A percentile compares a stretch with the other conserved stretches of the same genome.
These are phyloP conservation scores for Neurospora cerealis DNA, from an alignment of 495 filamentous ascomycete species.

Conservation along the genomic window DNA sequence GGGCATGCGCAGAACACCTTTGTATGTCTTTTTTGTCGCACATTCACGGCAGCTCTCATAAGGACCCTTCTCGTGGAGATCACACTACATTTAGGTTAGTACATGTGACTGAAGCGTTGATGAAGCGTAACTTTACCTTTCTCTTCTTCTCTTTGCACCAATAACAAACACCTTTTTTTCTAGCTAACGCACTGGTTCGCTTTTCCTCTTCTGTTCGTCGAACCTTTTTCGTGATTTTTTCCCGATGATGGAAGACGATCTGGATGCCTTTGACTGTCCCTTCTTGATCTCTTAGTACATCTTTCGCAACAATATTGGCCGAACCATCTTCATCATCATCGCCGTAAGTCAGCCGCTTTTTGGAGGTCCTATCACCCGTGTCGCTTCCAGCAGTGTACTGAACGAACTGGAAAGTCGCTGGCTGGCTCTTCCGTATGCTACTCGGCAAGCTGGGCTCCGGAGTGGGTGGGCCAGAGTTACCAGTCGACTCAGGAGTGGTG, in stretches of 20 bases:
- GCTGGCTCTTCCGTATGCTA: not conserved
- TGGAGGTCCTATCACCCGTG: constrained; percentile 1
- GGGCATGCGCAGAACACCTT: constrained; percentile 11
- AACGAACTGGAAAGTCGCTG: constrained; percentile 8
- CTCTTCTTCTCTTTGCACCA: constrained; percentile 19
- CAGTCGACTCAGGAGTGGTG: not conserved
- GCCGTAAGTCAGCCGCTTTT: constrained; percentile 9
- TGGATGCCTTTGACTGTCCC: not conserved
- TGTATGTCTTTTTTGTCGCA: constrained; percentile 10
- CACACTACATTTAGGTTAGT: constrained; percentile 12
- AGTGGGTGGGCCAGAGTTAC: not conserved
- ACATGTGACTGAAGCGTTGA: not conserved
- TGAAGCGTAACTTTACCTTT: constrained; percentile 7
- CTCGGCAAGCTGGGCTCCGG: not conserved
- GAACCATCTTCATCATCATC: not conserved
- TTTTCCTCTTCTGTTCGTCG: constrained; percentile 8
- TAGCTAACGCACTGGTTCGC: constrained; percentile 10
- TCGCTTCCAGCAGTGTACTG: constrained; percentile 7
- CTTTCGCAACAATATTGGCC: not conserved
- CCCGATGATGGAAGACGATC: not conserved
- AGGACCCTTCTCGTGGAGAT: constrained; percentile 8
- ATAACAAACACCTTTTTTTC: constrained; percentile 16
- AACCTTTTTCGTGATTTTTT: not conserved
- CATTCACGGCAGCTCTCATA: constrained; percentile 17
- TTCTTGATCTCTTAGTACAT: not conserved